Evolutionary conservation across 768 basidiomycete species (phyloP), one percentile per base, ranked within the genome.

Genomic region (Amanita phalloides): DNA sequence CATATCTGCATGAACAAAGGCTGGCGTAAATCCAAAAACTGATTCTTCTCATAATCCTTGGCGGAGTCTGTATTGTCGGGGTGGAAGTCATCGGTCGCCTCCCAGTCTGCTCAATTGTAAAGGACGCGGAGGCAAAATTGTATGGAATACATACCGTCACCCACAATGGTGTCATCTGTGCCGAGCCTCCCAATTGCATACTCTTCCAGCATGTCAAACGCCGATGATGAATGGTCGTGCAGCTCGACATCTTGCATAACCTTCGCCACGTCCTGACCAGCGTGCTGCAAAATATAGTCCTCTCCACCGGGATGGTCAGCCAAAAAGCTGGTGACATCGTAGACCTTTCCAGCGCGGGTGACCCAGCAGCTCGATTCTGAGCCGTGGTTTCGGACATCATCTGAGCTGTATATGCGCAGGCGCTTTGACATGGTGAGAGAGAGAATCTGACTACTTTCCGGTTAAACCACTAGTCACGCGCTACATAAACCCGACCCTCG

Each of bases 261-360:
- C 17, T 67, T 72, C 17, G 76, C 85, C 47, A 98, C 75, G 63
- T 96, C 90, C 66, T 81, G 79, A 37, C 93, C 94, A 4, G 88
- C 95, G 66, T 85, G 76, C 41, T 81, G 70, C 36, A 93, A 68
- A 58, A 99, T 79, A 56, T 92, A 68, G 63, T 97, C 94, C 65
- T 98, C 95, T 3, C 94, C 93, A 56, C 95, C 95, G 9, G 94
- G 92, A 64, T 96, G 93, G 71, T 95, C 93, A 48, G 76, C 61
- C 2, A 94, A 68, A 68, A 98, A 97, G 3, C 60, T 57, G 3
- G 94, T 84, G 48, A 98, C 82, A 62, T 99, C 84, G 73, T 94
- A 98, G 21, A 99, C 90, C 61, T 83, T 87, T 61, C 84, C 85
- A 53, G 72, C 72, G 64, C 81, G 81, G 2, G 86, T 75, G 46